Base-by-base conservation (phyloP, 441 rosid genomes). In the Populus tomentosa region DNA sequence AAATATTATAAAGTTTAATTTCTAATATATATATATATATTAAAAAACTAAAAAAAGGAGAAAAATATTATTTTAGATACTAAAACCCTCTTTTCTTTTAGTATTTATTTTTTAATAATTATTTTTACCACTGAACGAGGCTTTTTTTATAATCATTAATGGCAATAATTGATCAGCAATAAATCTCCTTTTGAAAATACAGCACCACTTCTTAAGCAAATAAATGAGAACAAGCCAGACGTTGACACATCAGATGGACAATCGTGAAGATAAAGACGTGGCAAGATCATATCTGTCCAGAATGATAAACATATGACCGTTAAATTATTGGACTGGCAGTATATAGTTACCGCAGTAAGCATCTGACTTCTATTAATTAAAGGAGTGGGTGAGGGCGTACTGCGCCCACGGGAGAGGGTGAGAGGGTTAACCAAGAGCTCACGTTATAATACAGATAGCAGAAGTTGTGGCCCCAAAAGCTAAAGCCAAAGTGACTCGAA, bases 251-350 rank as follows among this genome's bases (percentile, higher is more conserved):
- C 20, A 50, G n/a, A 14, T 50, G 59, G n/a, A 50, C n/a, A 7
- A 5, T 16, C n/a, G 2, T 50, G 7, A 5, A 16, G 59, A 50
- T 50, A 16, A 50, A 16, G 59, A 50, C n/a, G 61, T 53, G 61
- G 61, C 61, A 53, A 53, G n/a, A 16, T 16, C 21, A 53, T 53
- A 18, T 53, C 21, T 16, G 61, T 53, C 5, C n/a, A 5, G n/a
- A 53, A 53, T 53, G n/a, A 53, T 46, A 53, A 53, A 53, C 61
- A 53, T 18, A 53, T 5, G 61, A 53, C 61, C 61, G 1, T 53
- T 53, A 53, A 14, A 71, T 71, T 71, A 71, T 71, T 53, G 74
- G 74, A 71, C 40, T 71, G 65, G 33, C 42, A 53, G 66, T 20
- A 50, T 7, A 53, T 10, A 71, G 14, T 28, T 46, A 6, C 18